Percentiles rank a stretch among this genome's conserved stretches.
These are phyloP conservation scores for Nidula microcarpa DNA, from an alignment of 768 basidiomycete genomes.

Conservation along the genomic window DNA sequence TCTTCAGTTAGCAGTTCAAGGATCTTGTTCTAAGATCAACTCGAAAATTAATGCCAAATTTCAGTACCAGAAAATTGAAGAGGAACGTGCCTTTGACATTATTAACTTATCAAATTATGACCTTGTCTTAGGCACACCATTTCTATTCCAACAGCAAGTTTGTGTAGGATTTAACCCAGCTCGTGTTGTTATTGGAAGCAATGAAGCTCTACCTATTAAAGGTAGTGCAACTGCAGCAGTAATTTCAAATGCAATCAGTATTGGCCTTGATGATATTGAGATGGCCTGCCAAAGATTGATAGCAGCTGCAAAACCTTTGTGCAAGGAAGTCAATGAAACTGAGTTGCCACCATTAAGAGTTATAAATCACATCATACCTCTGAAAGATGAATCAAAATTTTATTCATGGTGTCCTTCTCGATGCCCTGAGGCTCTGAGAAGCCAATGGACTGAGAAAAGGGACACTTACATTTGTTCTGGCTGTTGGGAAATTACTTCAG, in stretches of 20 bases:
- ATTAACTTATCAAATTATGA: conserved; percentile 38
- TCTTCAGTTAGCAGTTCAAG: conserved; percentile 33
- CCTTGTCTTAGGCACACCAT: conserved; percentile 36
- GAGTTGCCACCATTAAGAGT: conserved; percentile 30
- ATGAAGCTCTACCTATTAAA: conserved; percentile 11
- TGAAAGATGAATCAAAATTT: conserved; percentile 25
- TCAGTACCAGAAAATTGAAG: conserved; percentile 27
- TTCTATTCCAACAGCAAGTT: conserved; percentile 25
- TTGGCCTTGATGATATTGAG: conserved; percentile 8
- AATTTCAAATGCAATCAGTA: conserved; percentile 1
- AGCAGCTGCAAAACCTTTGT: conserved; percentile 18
- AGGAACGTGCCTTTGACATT: conserved; percentile 23
- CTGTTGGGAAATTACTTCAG: conserved; percentile 21
- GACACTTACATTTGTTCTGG: conserved; percentile 18
- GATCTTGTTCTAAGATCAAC: conserved; percentile 32
- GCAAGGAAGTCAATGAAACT: conserved; percentile 19
- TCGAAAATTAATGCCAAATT: conserved; percentile 14
- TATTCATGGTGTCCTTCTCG: conserved; percentile 16
- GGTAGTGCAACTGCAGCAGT: conserved; percentile 7
- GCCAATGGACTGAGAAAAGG: conserved; percentile 21
- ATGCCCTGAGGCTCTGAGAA: conserved; percentile 19
- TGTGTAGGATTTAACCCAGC: conserved; percentile 20
- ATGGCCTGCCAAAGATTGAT: conserved; percentile 8
- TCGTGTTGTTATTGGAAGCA: conserved; percentile 18
- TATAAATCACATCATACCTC: conserved; percentile 36